Conservation (phyloP, 495 filamentous ascomycete genomes). For the Neurospora terricola region DNA sequence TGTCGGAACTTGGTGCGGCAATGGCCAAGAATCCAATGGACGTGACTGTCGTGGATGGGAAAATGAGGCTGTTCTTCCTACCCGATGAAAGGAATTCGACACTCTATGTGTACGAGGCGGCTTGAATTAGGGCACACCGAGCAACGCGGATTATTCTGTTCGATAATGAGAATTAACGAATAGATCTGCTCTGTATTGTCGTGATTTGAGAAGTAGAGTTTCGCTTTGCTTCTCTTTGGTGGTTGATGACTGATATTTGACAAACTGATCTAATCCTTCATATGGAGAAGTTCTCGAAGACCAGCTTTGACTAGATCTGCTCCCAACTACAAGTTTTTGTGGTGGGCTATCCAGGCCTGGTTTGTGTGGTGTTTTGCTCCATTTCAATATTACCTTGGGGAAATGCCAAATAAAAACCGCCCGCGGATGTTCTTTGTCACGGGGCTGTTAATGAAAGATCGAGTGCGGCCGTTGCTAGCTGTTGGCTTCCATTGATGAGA, state of each 20-base stretch:
- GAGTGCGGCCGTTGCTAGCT: background rate
- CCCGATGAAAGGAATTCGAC: constrained; percentile 28
- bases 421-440: background rate
- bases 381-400: background rate
- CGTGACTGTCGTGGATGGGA: constrained; percentile 24
- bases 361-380: background rate
- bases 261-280: background rate
- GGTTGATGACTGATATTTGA: background rate
- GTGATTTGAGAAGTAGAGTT: background rate
- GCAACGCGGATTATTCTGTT: background rate
- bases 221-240: background rate
- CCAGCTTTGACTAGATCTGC: background rate
- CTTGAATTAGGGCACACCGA: background rate
- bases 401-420: background rate
- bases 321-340: background rate
- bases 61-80: constrained; percentile 25
- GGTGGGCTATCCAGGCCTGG: background rate
- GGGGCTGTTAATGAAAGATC: background rate
- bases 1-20: constrained; percentile 17
- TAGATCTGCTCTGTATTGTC: background rate
- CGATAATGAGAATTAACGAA: background rate
- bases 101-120: constrained; percentile 28
- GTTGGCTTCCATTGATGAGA: background rate
- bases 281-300: background rate
- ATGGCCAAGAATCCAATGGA: constrained; percentile 31